Evolutionary conservation across 805 yeast species (phyloP).

Genomic region (Maudiozyma serrabonitensis): DNA sequence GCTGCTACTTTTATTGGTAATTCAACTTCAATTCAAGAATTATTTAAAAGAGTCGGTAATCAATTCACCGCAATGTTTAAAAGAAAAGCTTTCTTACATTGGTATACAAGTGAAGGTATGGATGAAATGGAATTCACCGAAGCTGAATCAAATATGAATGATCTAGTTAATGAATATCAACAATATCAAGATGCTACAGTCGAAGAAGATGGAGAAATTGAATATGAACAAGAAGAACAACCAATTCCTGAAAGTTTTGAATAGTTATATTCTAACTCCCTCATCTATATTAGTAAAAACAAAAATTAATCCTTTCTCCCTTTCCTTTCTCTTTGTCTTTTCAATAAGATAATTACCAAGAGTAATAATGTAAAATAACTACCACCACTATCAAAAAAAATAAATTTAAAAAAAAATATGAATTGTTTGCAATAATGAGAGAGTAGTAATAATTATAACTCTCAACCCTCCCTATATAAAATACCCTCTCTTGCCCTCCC

Average conservation of each 20-base stretch:
- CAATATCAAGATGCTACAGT: constrained; percentile 80
- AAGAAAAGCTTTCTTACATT: constrained; percentile 90
- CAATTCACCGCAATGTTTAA: constrained; percentile 89
- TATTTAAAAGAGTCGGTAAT: constrained; percentile 80
- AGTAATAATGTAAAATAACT: too few species aligned
- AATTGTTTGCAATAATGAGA: too few species aligned
- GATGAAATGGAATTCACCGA: constrained; percentile 90
- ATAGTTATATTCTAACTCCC: constrained; percentile 3
- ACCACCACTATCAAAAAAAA: too few species aligned
- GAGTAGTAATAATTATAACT: too few species aligned
- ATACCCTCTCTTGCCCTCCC: too few species aligned
- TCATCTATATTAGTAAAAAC: too few species aligned
- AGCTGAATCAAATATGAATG: constrained; percentile 87
- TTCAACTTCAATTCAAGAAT: constrained; percentile 85
- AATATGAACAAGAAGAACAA: constrained; percentile 29
- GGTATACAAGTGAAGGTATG: constrained; percentile 96
- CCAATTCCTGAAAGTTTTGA: constrained; percentile 28
- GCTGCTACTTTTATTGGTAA: constrained; percentile 90
- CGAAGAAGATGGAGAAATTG: constrained; percentile 67
- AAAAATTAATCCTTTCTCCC: too few species aligned
- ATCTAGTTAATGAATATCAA: constrained; percentile 80
- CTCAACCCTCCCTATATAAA: too few species aligned
- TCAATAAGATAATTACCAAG: too few species aligned
- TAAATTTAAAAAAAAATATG: too few species aligned
- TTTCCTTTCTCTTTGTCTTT: too few species aligned